phyloP scores from a whole-genome alignment of 306 rosid genomes.

The Abrus pulchellus region DNA sequence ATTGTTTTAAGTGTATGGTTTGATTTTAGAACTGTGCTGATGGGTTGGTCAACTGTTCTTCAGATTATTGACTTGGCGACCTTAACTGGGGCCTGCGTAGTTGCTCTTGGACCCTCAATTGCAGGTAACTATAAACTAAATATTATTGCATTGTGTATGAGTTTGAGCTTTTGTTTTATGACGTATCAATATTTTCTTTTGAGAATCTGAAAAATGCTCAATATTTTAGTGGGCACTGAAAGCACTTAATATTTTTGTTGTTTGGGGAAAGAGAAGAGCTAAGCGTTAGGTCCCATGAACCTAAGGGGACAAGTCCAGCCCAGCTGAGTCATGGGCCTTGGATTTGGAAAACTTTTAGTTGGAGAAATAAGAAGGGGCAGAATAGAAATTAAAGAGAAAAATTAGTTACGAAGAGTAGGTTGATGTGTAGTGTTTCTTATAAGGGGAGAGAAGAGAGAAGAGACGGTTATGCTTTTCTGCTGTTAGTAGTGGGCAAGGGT shows the following conservation, averaged over 20 bases:
- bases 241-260: conserved; percentile 16
- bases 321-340: too few relatives aligned
- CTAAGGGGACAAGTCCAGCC: too few relatives aligned
- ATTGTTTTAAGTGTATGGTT: conserved; percentile 15
- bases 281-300: not conserved
- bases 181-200: not conserved
- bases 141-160: not conserved
- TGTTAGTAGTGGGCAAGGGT: too few relatives aligned
- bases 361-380: too few relatives aligned
- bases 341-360: too few relatives aligned
- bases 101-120: conserved; percentile 93
- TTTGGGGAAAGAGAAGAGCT: conserved; percentile 19
- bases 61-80: conserved; percentile 98
- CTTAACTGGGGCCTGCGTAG: conserved; percentile 88
- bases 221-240: not conserved
- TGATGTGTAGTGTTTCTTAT: too few relatives aligned
- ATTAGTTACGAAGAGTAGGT: too few relatives aligned
- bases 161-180: not conserved
- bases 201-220: not conserved
- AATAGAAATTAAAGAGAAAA: too few relatives aligned
- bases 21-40: conserved; percentile 52
- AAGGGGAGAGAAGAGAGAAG: too few relatives aligned
- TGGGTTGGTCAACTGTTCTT: conserved; percentile 42
- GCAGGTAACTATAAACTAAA: conserved; percentile 69
- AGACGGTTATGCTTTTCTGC: too few relatives aligned